Base-by-base conservation (phyloP, 2,329 filamentous ascomycete species). In the Aschersonia sp. region DNA sequence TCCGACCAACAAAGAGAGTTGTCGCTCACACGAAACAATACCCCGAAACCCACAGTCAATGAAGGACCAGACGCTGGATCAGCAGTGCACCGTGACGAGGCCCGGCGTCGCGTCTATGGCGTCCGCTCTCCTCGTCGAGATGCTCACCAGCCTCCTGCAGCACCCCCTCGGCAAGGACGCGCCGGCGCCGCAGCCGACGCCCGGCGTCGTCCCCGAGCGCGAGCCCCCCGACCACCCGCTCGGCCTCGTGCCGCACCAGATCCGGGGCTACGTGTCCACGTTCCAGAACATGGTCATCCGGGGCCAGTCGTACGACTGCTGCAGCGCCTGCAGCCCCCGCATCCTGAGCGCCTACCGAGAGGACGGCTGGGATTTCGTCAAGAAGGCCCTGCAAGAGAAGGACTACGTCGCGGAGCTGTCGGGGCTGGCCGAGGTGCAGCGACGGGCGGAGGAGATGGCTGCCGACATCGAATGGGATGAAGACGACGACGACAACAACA, bases 31-130 rank as follows among this genome's bases (percentile, higher is more conserved):
- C 22, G 22, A 22, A 22, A 22, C 22, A 22, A 22, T n/a, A 41
- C 9, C 4, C 30, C 11, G 2, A 37, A 37, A 12, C 35, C 37
- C 42, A 4, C 58, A 94, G 86, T 95, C 88, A 2, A 77, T 95
- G 59, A 95, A 90, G 64, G 88, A 95, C 58, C 86, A 89, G 56
- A 97, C 92, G 0, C 79, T 98, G 9, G 92, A 98, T 61, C 92
- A 98, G 62, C 92, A 97, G 66, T 98, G 92, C 65, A 98, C 92
- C 0, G 92, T 98, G 22, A 98, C 92, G 3, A 80, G 92, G 8
- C 92, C 92, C 0, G 92, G 92, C 12, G 81, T 95, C 37, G 90
- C 92, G 11, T 83, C 88, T 8, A 92, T 95, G 48, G 92, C 92
- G 6, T 95, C 92, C 2, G 87, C 87, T 2, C 73, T 94, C 35